Base-by-base conservation (phyloP, 1,284 basidiomycete genomes). In the Naganishia sp. region DNA sequence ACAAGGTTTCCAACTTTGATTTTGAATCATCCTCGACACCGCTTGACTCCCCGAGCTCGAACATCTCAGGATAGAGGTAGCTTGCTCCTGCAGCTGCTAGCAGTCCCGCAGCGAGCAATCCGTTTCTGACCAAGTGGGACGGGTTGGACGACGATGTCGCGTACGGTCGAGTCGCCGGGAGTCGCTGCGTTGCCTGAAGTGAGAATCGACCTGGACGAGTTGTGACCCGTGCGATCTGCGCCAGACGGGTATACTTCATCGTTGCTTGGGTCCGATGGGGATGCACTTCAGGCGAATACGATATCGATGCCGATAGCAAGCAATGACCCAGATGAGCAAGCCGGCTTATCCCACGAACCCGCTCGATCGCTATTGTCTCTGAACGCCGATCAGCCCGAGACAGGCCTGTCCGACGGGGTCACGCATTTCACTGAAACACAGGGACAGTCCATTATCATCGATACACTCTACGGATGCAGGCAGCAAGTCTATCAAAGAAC, bases 51-150 rank as follows among this genome's bases (percentile, higher is more conserved):
- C 33, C 50, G 13, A 52, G 16, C 3, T 55, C 66, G 16, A 64
- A 54, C 54, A 63, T 48, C 16, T 63, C 59, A 3, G 68, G 64
- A 46, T 68, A 64, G n/a, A 59, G 61, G 43, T 68, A 65, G 13
- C 57, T 63, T 9, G 57, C 68, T 11, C 49, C 68, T 3, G 68
- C 68, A 28, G 55, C 68, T n/a, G 46, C 56, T 7, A 68, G 42
- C 10, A 65, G 33, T 28, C 53, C 64, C 6, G 59, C 42, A 3
- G 68, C 68, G 28, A 68, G 53, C 31, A 63, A 28, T n/a, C 55
- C 68, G 57, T 68, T 68, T 21, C 57, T 44, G 15, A 56, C 7
- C 2, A 68, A 33, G 36, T 68, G 59, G 43, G 59, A 61, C 15
- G 33, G 33, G n/a, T 46, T 48, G n/a, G 44, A 46, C 15, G 28